Evolutionary conservation across 2,329 filamentous ascomycete genomes (phyloP).

Genomic region (Sclerotinia spermophila): DNA sequence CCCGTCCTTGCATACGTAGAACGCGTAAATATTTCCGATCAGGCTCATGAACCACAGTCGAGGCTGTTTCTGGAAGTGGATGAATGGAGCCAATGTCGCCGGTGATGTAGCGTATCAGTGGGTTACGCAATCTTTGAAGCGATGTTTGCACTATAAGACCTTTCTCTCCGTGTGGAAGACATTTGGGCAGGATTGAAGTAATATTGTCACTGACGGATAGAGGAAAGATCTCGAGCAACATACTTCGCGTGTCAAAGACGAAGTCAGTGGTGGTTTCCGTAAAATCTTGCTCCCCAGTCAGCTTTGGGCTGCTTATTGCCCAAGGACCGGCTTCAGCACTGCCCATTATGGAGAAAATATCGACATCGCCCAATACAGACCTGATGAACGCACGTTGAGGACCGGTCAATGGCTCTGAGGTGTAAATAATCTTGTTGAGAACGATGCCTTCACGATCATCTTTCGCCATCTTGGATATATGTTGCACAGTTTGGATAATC

Average conservation of each 20-base stretch:
- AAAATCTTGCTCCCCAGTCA: background rate
- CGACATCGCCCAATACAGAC: background rate
- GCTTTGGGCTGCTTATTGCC: constrained; percentile 5
- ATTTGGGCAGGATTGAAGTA: background rate
- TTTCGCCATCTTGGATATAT: background rate
- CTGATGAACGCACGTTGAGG: background rate
- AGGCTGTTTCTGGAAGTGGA: background rate
- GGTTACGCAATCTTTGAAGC: constrained; percentile 6
- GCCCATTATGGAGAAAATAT: background rate
- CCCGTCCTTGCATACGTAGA: constrained; percentile 1
- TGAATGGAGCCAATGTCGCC: background rate
- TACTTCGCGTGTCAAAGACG: background rate
- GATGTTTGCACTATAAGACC: constrained; percentile 1
- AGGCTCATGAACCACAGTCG: background rate
- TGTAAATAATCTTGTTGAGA: constrained; percentile 7
- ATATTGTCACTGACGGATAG: background rate
- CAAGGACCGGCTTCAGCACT: constrained; percentile 4
- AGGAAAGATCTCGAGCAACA: background rate
- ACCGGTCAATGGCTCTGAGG: constrained; percentile 1
- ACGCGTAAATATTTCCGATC: background rate
- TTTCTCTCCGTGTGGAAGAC: background rate
- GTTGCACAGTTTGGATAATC: background rate
- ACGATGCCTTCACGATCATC: background rate
- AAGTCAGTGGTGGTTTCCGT: background rate
- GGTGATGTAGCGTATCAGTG: constrained; percentile 1